Evolutionary conservation across 2,329 filamentous ascomycete species (phyloP), one percentile per base, ranked within the genome.

Genomic region (Diaporthe ampelina): DNA sequence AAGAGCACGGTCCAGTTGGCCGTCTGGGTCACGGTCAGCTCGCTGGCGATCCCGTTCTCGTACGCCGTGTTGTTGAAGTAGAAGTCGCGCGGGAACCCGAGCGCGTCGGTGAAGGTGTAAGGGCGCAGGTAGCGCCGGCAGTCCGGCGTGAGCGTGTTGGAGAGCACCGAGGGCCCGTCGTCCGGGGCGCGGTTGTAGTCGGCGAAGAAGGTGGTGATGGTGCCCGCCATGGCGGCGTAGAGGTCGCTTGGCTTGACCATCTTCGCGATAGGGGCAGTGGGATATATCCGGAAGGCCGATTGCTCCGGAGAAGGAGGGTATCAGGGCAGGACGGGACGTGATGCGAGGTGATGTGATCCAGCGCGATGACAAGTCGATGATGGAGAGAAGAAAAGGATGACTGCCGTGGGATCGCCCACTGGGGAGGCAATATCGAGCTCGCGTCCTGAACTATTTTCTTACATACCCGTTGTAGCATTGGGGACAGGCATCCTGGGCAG

Each of bases 121-220:
- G 58, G 58, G 7, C 58, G 58, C 37, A 61, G 58, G 37, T 61
- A 61, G 10, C 58, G 58, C n/a, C 58, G 58, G 58, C 58, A 61
- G 37, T 45, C 58, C 17, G 37, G 37, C 4, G 58, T 61, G 37
- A 61, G 58, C n/a, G 58, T 61, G 8, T 45, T 21, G 58, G 58
- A 61, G 58, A 61, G 58, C n/a, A 61, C 37, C 15, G 24, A 45
- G 11, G 58, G 37, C 8, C 58, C 58, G 15, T 29, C 58, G 17
- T 61, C 37, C 3, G 58, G 58, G 0, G 58, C 58, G n/a, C 37
- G 37, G 37, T 61, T 11, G 37, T 61, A 61, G 37, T 61, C 58
- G 58, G 24, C 58, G 37, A 61, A 45, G 24, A 61, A 61, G 37
- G 58, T 45, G n/a, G 29, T 40, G 58, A 61, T 61, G 15, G 58